Evolutionary conservation across 1,139 yeast genomes (phyloP).

Genomic region (Suhomyces wounanorum): DNA sequence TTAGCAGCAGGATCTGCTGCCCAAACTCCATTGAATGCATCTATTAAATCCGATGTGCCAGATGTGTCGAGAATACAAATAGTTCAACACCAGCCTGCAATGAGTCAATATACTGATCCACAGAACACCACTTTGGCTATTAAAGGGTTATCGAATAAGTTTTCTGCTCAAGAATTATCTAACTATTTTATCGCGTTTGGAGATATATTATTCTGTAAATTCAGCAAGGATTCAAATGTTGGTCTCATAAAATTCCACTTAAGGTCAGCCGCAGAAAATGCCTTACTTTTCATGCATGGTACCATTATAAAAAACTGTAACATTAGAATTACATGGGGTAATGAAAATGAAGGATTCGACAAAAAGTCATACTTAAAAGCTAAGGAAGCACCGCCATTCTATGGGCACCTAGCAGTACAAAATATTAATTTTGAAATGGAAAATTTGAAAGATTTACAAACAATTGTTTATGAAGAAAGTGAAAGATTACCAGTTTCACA

Average conservation of each 20-base stretch:
- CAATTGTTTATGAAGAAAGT: slow-evolving; percentile 22
- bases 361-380: slow-evolving; percentile 17
- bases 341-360: slow-evolving; percentile 6
- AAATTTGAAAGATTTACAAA: slow-evolving; percentile 5
- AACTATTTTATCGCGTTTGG: slow-evolving; percentile 39
- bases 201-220: slow-evolving; percentile 28
- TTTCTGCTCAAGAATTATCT: slow-evolving; percentile 35
- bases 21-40: slow-evolving; percentile 10
- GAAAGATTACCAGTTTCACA: slow-evolving; percentile 20
- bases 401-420: slow-evolving; percentile 18
- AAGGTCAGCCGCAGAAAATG: slow-evolving; percentile 41
- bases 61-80: slow-evolving; percentile 20
- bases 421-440: slow-evolving; percentile 23
- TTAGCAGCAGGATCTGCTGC: slow-evolving; percentile 30
- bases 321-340: slow-evolving; percentile 40
- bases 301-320: slow-evolving; percentile 32
- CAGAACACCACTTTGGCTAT: slow-evolving; percentile 36
- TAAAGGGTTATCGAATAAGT: slow-evolving; percentile 30
- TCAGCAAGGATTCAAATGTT: slow-evolving; percentile 24
- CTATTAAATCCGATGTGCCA: slow-evolving; percentile 5
- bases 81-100: slow-evolving; percentile 38
- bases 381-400: slow-evolving; percentile 22
- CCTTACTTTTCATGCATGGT: slow-evolving; percentile 37
- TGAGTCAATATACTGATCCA: slow-evolving; percentile 38
- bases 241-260: slow-evolving; percentile 32